Evolutionary conservation across 371 early-diverging fungal species (phyloP), one percentile per base, ranked within the genome.

Genomic region (Capniomyces stellatus): DNA sequence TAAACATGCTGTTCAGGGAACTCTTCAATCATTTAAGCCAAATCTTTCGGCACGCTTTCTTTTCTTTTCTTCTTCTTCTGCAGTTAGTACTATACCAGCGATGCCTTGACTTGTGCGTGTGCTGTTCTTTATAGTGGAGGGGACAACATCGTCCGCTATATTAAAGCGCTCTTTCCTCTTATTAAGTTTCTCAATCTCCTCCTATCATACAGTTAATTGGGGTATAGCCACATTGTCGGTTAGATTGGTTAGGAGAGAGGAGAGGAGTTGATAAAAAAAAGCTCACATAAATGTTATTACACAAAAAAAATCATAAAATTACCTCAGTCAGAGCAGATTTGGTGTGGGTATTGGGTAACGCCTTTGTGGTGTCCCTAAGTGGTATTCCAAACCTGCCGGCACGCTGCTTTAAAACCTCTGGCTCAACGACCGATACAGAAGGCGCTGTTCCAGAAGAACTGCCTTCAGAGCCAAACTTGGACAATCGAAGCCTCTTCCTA

Each of bases 1-100:
- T 10, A 35, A 35, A 15, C 35, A 35, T 10, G 15, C 15, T 35
- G 15, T 35, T 35, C 6, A 6, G 15, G 35, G 35, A 10, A 10
- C 35, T 10, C 6, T 10, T 15, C 15, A 35, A 10, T 10, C 35
- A 35, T 15, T 4, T 24, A 49, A n/a, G 3, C 49, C 49, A 27
- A 49, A 49, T 30, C 49, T 49, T 49, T 24, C n/a, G 10, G 49
- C 49, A 4, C 49, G 49, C 28, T 49, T 49, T 13, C 49, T 15
- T 30, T 8, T 49, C 28, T 49, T 49, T 49, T 49, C 28, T 28
- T 28, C 24, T n/a, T 49, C 49, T 27, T 49, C 49, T n/a, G n/a
- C 15, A 24, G 2, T 27, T n/a, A 27, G 25, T 24, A 18, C 49
- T 8, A n/a, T 29, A 25, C 25, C n/a, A 15, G 28, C 10, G 2